These are phyloP conservation scores for Besnoitia besnoiti DNA, from an alignment of 169 alveolate genomes.

Conservation along the genomic window DNA sequence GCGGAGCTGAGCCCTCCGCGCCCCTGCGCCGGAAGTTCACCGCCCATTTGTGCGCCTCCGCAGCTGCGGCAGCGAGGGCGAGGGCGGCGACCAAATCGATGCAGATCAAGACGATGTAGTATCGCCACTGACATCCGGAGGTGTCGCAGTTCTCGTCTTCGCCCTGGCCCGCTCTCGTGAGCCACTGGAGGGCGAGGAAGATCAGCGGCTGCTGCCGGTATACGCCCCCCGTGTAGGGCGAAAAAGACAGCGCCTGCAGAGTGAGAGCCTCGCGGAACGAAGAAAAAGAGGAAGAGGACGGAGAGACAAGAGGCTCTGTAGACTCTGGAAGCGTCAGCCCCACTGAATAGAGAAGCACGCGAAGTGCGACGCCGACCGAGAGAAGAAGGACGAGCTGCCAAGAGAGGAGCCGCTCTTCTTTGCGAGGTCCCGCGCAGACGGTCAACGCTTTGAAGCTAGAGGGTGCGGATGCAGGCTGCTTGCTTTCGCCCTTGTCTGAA, in stretches of 20 bases:
- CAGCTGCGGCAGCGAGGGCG: conserved; percentile 10
- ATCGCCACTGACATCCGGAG: conserved; percentile 2
- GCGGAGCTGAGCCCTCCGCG: neutral
- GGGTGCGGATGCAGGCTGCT: neutral
- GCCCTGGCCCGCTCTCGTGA: neutral
- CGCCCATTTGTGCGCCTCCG: conserved; percentile 1
- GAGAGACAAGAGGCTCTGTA: neutral
- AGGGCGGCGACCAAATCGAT: neutral
- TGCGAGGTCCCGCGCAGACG: neutral
- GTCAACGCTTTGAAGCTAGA: neutral
- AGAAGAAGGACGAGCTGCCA: neutral
- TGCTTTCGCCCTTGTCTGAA: neutral
- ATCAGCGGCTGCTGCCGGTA: conserved; percentile 40
- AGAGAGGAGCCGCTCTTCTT: neutral
- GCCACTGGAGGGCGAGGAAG: neutral
- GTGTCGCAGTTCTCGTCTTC: conserved; percentile 9
- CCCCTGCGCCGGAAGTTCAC: neutral
- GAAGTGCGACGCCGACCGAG: neutral
- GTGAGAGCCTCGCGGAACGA: conserved; percentile 36
- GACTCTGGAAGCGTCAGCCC: neutral
- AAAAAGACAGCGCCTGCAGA: neutral
- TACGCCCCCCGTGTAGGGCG: conserved; percentile 19
- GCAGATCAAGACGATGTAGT: neutral
- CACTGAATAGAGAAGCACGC: conserved; percentile 6
- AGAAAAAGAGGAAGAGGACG: conserved; percentile 8